Evolutionary conservation across 495 filamentous ascomycete species (phyloP).

Genomic region (Lophiostoma macrostomum): DNA sequence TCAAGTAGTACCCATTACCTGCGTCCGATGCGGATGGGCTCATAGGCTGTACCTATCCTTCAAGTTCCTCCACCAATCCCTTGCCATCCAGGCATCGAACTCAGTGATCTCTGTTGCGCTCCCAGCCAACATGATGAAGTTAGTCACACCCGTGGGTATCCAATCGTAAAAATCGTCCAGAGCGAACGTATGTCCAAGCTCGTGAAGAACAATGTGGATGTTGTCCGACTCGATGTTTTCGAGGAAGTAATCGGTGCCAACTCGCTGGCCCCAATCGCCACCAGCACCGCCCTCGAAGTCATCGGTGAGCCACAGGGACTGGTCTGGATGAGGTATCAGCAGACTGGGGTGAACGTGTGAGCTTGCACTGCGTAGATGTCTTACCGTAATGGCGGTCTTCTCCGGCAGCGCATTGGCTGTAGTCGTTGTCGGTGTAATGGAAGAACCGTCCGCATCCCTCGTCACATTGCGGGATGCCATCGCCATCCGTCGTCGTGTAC

Average conservation of each 20-base stretch:
- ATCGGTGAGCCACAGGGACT: constrained; percentile 3
- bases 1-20: too few relatives aligned
- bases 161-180: constrained; percentile 13
- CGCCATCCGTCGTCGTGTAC: constrained; percentile 4
- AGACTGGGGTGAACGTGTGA: not conserved
- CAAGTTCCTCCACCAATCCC: constrained; percentile 15
- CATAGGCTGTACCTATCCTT: constrained; percentile 3
- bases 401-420: not conserved
- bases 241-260: constrained; percentile 4
- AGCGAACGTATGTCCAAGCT: constrained; percentile 12
- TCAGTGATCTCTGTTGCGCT: constrained; percentile 10
- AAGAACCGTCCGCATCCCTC: constrained; percentile 5
- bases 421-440: constrained; percentile 1
- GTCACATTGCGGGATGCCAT: constrained; percentile 1
- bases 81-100: constrained; percentile 15
- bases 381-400: not conserved
- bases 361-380: not conserved
- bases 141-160: constrained; percentile 7
- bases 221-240: constrained; percentile 4
- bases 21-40: too few relatives aligned
- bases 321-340: not conserved
- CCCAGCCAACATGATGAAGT: constrained; percentile 12
- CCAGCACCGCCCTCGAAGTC: constrained; percentile 3
- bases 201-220: constrained; percentile 9
- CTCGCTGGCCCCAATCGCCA: constrained; percentile 11